Base-by-base conservation (phyloP, 129 eudicot genomes). In the Arctium lappa region DNA sequence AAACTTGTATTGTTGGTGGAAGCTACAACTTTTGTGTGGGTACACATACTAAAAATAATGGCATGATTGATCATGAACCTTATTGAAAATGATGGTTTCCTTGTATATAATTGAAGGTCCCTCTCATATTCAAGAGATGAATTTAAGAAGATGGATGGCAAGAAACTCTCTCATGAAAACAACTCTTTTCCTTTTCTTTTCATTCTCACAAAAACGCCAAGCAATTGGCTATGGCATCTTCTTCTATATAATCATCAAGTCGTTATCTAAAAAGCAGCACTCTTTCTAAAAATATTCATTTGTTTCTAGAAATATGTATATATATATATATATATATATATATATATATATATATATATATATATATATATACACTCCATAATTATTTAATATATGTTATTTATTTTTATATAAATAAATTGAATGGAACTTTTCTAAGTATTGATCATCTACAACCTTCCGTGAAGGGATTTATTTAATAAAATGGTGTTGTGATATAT, bases 261-360 rank as follows among this genome's bases (percentile, higher is more conserved):
- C 53, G 16, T 77, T 37, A 34, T 77, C 81, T 77, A 22, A 34
- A 77, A n/a, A 60, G 72, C 22, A 60, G 80, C 81, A 77, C 72
- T 77, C 56, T 62, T 60, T 77, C 72, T 33, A 60, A 33, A 53
- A 33, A 77, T 42, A 53, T 77, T 77, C 72, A 56, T 34, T 33
- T 77, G 80, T 77, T 34, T 77, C 65, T 53, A 53, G 65, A 53
- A 53, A 15, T 53, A 53, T 53, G 27, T 22, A 22, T 22, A 22
- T 22, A 22, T n/a, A 22, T 22, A 22, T 22, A 22, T 22, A 22
- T 22, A 22, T 22, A 22, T 22, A 22, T 22, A 22, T 22, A 22
- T 22, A 22, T 22, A 22, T 22, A 22, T n/a, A n/a, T n/a, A 22
- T 22, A 22, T 22, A 22, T 22, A 22, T 22, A 22, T 22, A 22